Evolutionary conservation across 2,329 filamentous ascomycete genomes (phyloP), one percentile per base, ranked within the genome.

Genomic region (Sarocladium brachiariae): DNA sequence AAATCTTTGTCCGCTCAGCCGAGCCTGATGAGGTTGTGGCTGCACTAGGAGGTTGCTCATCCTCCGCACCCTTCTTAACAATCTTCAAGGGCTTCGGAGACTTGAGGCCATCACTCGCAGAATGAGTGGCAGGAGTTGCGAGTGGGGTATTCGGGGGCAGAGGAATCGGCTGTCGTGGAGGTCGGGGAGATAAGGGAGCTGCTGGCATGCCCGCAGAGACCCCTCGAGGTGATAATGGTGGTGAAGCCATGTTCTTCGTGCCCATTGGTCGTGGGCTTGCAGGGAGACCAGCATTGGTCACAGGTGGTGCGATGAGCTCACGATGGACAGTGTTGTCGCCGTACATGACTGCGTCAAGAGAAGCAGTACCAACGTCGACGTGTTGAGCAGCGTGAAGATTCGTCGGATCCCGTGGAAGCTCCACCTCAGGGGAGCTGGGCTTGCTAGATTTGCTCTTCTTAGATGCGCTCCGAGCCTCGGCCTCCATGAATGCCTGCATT

Each of bases 161-260:
- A 3, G 86, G 86, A 41, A 88, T 84, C 2, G 86, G 80, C 57
- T 88, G 83, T 57, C 86, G 82, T 27, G 86, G 84, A 45, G 85
- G 80, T 58, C 88, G 82, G 5, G 89, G 86, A 5, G 86, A 87
- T 25, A 88, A 71, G 41, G 84, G 81, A 46, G 80, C 63, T 7
- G 71, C 73, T 19, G 74, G 62, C 49, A 75, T 35, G 30, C 13
- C 13, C 6, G 14, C 19, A 7, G 46, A 13, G 4, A 19, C 30
- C 25, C 46, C 46, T 43, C 78, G 73, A 48, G 87, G 83, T 27
- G 89, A 89, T 59, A 87, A 70, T 14, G 87, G 83, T 50, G 88
- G 81, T 13, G 86, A 84, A 53, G 71, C 41, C 45, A 54, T 70
- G 50, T 81, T 68, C 34, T 81, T 77, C 35, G 31, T 45, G 49